A percentile compares a stretch with the other conserved stretches of the same genome.
Evolutionary conservation across 768 basidiomycete genomes (phyloP).

Genomic region (Xerocomellus amylosporus): DNA sequence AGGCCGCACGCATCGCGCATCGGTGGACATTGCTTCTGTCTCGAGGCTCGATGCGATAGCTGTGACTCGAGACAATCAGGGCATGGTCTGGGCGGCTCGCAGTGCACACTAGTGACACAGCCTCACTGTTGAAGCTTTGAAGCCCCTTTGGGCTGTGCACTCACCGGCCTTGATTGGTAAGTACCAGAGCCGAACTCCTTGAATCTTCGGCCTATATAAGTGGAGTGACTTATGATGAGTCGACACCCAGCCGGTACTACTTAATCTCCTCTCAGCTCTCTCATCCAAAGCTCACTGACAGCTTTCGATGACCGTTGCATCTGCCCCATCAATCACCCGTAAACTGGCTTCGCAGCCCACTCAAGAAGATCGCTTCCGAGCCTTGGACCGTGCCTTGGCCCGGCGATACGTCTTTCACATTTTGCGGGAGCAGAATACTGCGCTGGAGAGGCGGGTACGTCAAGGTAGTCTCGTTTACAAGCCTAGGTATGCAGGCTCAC

Average conservation of each 20-base stretch:
- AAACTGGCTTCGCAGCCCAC: constrained; percentile 26
- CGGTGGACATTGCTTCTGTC: neutral
- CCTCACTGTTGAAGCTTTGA: neutral
- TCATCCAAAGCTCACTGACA: neutral
- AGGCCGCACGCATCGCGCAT: neutral
- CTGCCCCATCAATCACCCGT: constrained; percentile 15
- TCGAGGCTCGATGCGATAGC: neutral
- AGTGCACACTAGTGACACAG: constrained; percentile 1
- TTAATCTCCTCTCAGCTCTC: neutral
- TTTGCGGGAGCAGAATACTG: constrained; percentile 18
- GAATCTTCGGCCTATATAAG: constrained; percentile 1
- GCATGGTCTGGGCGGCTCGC: neutral
- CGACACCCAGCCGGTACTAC: neutral
- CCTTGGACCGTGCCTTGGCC: constrained; percentile 32
- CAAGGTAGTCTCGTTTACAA: constrained; percentile 33
- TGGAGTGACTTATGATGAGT: neutral
- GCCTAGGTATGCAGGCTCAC: constrained; percentile 27
- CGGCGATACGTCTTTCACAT: constrained; percentile 29
- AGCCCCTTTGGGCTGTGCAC: neutral
- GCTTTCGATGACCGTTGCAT: constrained; percentile 24
- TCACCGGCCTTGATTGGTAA: neutral
- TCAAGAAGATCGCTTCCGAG: constrained; percentile 29
- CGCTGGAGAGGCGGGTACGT: constrained; percentile 20
- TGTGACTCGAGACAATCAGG: constrained; percentile 2
- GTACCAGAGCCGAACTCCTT: too few relatives aligned